A percentile compares a stretch with the other conserved stretches of the same genome.
phyloP scores from a whole-genome alignment of 352 stramenopile species.

The Pelagophyceae sp. region DNA sequence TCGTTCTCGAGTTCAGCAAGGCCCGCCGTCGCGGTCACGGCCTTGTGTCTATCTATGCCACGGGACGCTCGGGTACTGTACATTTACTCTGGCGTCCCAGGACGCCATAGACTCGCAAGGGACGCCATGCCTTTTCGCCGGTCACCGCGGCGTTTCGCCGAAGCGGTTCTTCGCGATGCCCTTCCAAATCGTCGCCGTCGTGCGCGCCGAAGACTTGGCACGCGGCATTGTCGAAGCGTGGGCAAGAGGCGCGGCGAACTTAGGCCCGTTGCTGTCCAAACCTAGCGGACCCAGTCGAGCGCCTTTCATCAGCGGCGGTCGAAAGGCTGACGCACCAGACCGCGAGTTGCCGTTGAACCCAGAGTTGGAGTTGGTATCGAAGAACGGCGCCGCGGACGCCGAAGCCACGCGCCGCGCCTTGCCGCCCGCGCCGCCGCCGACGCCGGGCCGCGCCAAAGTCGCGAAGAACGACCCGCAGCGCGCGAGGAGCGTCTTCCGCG shows the following conservation, averaged over 20 bases:
- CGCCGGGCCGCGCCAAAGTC: background rate
- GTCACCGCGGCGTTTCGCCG: too few relatives aligned
- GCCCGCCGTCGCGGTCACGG: too few relatives aligned
- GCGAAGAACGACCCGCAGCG: slow-evolving; percentile 11
- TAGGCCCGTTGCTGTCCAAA: too few relatives aligned
- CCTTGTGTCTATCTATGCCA: too few relatives aligned
- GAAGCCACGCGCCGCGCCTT: background rate
- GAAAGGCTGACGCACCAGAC: too few relatives aligned
- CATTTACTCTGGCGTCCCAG: too few relatives aligned
- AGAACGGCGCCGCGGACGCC: background rate
- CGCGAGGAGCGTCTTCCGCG: background rate
- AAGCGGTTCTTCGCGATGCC: background rate
- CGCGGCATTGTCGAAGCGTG: background rate
- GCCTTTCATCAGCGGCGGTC: too few relatives aligned
- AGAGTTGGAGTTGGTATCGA: background rate
- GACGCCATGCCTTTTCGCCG: too few relatives aligned
- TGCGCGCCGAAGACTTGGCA: background rate
- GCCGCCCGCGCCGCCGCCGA: background rate
- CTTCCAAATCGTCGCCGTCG: background rate
- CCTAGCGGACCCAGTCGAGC: too few relatives aligned
- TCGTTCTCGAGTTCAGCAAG: too few relatives aligned
- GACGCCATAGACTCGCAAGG: too few relatives aligned
- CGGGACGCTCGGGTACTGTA: too few relatives aligned
- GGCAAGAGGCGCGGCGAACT: background rate
- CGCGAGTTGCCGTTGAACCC: background rate